phyloP scores from a whole-genome alignment of 192 early-diverging fungal genomes.

The Coemansia sp. region DNA sequence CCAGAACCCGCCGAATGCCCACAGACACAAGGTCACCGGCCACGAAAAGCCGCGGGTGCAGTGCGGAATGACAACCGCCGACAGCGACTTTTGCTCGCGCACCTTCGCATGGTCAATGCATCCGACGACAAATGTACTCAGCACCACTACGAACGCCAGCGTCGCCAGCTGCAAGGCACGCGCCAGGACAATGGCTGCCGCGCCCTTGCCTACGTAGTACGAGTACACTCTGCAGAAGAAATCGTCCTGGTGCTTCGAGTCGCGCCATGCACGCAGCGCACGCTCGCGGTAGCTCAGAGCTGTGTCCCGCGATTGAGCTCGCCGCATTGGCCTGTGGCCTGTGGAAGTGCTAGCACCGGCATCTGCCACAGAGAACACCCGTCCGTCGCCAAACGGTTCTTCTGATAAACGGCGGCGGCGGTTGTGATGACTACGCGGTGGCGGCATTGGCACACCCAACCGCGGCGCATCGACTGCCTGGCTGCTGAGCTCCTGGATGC shows the following conservation, averaged over 20 bases:
- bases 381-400: slow-evolving; percentile 32
- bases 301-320: slow-evolving; percentile 5
- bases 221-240: slow-evolving; percentile 79
- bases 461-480: slow-evolving; percentile 33
- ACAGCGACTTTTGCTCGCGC: slow-evolving; percentile 65
- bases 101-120: slow-evolving; percentile 89
- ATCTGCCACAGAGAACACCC: slow-evolving; percentile 17
- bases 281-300: slow-evolving; percentile 56
- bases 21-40: slow-evolving; percentile 58
- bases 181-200: slow-evolving; percentile 77
- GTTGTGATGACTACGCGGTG: slow-evolving; percentile 23
- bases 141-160: slow-evolving; percentile 82
- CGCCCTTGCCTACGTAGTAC: slow-evolving; percentile 89
- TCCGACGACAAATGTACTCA: slow-evolving; percentile 84
- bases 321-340: not conserved
- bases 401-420: not conserved
- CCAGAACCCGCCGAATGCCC: slow-evolving; percentile 75
- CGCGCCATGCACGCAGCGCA: slow-evolving; percentile 79
- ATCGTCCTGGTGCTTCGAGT: slow-evolving; percentile 81
- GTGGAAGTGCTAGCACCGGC: not conserved
- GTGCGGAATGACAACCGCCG: slow-evolving; percentile 75
- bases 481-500: slow-evolving; percentile 46
- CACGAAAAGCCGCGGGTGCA: slow-evolving; percentile 72
- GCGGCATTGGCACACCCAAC: slow-evolving; percentile 42
- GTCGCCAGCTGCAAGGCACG: slow-evolving; percentile 79